Percentiles rank a stretch among this genome's conserved stretches.
These are phyloP conservation scores for Eimeria sp. DNA, from an alignment of 169 alveolate species.

Conservation along the genomic window DNA sequence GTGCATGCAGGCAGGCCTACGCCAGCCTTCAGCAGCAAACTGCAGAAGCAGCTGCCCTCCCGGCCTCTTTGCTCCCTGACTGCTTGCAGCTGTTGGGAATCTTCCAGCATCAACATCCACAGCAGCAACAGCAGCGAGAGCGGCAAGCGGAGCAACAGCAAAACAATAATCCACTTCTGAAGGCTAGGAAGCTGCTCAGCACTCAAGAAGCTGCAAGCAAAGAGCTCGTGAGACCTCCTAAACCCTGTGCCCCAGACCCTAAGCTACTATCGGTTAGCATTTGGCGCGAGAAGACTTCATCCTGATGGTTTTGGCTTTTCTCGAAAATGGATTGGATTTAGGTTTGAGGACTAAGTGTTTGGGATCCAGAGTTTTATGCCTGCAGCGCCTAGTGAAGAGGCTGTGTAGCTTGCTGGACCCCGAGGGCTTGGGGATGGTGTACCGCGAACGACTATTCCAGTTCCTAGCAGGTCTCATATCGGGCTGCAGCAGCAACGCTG, in stretches of 20 bases:
- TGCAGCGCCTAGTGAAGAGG: conserved; percentile 44
- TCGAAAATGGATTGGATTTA: not conserved
- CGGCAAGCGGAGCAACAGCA: conserved; percentile 23
- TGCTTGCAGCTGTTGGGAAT: conserved; percentile 63
- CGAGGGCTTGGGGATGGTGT: conserved; percentile 32
- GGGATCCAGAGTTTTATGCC: conserved; percentile 4
- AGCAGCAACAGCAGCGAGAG: conserved; percentile 41
- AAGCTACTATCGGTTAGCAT: not conserved
- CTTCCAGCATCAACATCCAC: conserved; percentile 16
- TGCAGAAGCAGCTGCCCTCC: conserved; percentile 13
- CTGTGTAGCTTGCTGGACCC: conserved; percentile 53
- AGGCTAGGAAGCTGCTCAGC: conserved; percentile 17
- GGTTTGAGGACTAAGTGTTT: conserved; percentile 9
- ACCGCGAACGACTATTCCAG: conserved; percentile 41
- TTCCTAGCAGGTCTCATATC: conserved; percentile 41
- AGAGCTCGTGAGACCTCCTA: conserved; percentile 7
- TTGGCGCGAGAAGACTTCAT: not conserved
- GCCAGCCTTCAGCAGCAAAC: conserved; percentile 65
- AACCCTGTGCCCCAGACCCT: not conserved
- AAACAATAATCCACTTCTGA: conserved; percentile 7
- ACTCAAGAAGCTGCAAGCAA: conserved; percentile 13
- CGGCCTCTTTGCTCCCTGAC: conserved; percentile 61
- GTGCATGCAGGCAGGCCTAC: conserved; percentile 70
- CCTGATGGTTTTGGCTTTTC: not conserved
- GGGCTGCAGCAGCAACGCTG: conserved; percentile 32